Evolutionary conservation across 345 rosid genomes (phyloP).

Genomic region (Aurinia saxatilis): DNA sequence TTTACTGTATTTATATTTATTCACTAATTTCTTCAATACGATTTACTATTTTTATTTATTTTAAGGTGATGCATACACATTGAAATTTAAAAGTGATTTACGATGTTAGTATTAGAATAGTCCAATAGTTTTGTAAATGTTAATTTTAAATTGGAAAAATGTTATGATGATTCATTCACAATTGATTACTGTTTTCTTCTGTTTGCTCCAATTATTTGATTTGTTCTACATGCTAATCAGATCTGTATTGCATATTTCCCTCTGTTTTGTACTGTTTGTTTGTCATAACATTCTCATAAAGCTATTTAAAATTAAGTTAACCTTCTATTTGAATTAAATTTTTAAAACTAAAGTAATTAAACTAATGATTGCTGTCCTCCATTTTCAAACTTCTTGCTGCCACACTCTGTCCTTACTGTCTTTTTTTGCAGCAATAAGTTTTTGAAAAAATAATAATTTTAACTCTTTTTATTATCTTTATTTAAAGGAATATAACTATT

Average conservation of each 20-base stretch:
- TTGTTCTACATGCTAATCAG: not conserved
- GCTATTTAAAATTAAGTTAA: not conserved
- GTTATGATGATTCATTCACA: not conserved
- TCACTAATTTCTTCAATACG: no score
- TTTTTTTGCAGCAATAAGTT: constrained; percentile 5
- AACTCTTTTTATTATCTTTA: constrained; percentile 11
- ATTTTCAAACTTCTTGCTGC: constrained; percentile 30
- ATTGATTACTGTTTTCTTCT: not conserved
- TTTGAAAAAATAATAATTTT: not conserved
- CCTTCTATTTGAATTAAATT: constrained; percentile 3
- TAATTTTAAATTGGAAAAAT: no score
- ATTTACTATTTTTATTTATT: no score
- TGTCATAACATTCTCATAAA: not conserved
- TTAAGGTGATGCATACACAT: no score
- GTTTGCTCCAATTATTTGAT: not conserved
- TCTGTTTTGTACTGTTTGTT: not conserved
- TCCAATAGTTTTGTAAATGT: no score
- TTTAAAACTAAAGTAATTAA: constrained; percentile 13
- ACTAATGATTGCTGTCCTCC: constrained; percentile 36
- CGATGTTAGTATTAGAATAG: no score
- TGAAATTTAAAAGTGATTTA: no score
- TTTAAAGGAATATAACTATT: constrained; percentile 16
- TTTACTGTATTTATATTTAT: no score
- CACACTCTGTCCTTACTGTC: constrained; percentile 29
- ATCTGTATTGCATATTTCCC: not conserved